Conservation (phyloP, 768 basidiomycete genomes). For the Lactarius quietus region DNA sequence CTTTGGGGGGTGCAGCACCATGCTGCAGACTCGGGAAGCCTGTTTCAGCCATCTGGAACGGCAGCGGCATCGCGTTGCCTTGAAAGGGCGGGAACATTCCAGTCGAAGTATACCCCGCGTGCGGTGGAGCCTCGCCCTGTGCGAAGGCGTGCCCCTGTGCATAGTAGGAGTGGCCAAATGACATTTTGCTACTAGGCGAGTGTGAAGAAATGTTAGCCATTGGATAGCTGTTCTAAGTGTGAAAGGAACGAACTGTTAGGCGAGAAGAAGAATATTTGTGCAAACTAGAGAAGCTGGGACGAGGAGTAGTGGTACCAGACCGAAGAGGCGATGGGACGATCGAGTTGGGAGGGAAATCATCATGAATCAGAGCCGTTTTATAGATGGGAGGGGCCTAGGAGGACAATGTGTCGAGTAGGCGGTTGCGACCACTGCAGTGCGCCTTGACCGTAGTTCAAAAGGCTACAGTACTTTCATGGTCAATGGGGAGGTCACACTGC, state of each 20-base stretch:
- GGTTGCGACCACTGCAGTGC: not conserved
- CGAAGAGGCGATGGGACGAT: not conserved
- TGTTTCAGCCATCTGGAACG: not conserved
- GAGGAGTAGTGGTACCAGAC: not conserved
- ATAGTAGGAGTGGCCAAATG: not conserved
- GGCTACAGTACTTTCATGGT: not conserved
- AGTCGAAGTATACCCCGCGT: not conserved
- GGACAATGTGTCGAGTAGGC: not conserved
- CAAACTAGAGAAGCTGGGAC: not conserved
- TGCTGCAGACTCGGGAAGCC: not conserved
- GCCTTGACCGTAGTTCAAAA: not conserved
- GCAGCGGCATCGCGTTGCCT: not conserved
- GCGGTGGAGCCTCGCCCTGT: not conserved
- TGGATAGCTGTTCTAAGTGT: not conserved
- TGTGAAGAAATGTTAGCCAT: not conserved
- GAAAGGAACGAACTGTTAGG: slow-evolving; percentile 8
- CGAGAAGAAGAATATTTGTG: not conserved
- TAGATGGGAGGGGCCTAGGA: not conserved
- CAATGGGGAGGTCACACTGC: not conserved
- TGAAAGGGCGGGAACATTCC: not conserved
- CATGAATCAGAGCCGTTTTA: not conserved
- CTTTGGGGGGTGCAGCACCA: not conserved
- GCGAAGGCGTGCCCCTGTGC: not conserved
- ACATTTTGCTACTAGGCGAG: not conserved
- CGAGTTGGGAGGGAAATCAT: not conserved